These are phyloP conservation scores for Ceratonia siliqua DNA, from an alignment of 306 rosid species.

Conservation along the genomic window DNA sequence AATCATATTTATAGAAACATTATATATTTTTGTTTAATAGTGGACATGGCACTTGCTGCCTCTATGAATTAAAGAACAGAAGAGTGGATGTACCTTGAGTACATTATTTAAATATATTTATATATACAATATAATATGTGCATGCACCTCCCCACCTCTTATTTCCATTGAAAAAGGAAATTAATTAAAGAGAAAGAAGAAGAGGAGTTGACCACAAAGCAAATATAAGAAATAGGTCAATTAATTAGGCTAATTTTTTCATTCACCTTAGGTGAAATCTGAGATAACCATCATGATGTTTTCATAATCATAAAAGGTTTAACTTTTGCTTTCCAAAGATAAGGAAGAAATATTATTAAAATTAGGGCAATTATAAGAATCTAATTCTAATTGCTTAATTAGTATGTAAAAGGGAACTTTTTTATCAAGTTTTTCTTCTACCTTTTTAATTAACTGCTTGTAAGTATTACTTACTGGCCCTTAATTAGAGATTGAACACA, in stretches of 20 bases:
- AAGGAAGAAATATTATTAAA: background rate
- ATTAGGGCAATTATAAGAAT: slow-evolving; percentile 15
- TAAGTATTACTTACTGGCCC: background rate
- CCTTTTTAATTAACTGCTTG: background rate
- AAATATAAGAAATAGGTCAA: background rate
- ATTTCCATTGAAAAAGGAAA: background rate
- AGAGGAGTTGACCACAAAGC: background rate
- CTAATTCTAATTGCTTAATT: slow-evolving; percentile 18
- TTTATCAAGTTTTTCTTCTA: background rate
- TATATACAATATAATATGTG: background rate
- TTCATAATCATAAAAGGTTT: slow-evolving; percentile 11
- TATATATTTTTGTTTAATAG: background rate
- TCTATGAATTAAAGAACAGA: background rate
- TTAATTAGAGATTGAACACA: background rate
- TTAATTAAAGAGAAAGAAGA: background rate
- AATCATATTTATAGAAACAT: background rate
- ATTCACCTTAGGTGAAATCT: background rate
- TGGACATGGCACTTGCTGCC: slow-evolving; percentile 27
- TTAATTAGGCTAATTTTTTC: background rate
- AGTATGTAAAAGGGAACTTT: background rate
- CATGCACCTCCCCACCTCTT: too few species aligned
- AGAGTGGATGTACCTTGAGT: background rate
- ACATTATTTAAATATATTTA: background rate
- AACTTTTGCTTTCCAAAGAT: slow-evolving; percentile 1
- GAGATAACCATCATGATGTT: background rate